Base-by-base conservation (phyloP, 441 rosid species). In the Aleurites moluccanus region DNA sequence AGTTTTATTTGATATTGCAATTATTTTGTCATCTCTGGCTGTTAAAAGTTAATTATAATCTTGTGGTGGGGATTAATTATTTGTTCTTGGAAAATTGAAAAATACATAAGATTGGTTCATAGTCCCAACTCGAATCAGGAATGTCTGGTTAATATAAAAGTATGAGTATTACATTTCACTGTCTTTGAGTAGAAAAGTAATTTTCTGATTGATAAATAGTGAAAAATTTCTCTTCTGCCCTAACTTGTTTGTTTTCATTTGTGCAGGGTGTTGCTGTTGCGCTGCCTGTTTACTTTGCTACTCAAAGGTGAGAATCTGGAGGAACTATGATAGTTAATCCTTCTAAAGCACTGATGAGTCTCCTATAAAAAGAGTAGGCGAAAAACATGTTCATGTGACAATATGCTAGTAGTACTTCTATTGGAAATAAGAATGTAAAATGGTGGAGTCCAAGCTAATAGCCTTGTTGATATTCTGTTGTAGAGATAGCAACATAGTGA, bases 231-330 rank as follows among this genome's bases (percentile, higher is more conserved):
- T 18, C 40, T 72, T 45, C 11, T 62, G 35, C 73, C 57, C 35
- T 62, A 76, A 70, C 61, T 79, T 66, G 64, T 66, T 38, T 45
- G 27, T 67, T 56, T 77, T 73, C 28, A 71, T 80, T 79, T 77
- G 28, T 63, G 45, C 85, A 93, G 97, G 98, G 97, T 81, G 97
- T 96, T 69, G 98, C 98, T 73, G 99, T 96, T 75, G 98, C 99
- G 42, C 92, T 96, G 79, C 99, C 99, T 28, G 81, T 93, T 68
- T 96, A 96, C 82, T 96, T 93, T 86, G 99, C 98, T 27, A 96
- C 99, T 38, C 92, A 93, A 77, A 96, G 98, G 98, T 93, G 81
- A 79, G 83, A 77, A 75, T 49, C 45, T 74, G 6, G 21, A 67
- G 71, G 25, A 59, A 59, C 56, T 47, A 9, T 67, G 67, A 20